These are phyloP conservation scores for Nicotiana tomentosiformis DNA, from an alignment of 257 asterid genomes.

Conservation along the genomic window DNA sequence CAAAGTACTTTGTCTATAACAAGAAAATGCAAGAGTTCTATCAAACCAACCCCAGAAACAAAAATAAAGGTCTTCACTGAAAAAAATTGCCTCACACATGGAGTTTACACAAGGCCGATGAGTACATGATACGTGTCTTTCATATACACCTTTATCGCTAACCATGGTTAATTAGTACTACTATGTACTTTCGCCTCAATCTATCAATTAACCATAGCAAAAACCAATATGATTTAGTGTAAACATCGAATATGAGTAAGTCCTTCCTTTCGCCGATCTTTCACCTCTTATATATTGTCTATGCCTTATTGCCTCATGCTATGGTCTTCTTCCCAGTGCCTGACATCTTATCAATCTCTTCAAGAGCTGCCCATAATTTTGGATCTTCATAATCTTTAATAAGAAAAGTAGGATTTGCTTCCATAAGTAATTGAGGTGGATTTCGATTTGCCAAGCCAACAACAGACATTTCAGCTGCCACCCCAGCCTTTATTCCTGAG, in stretches of 20 bases:
- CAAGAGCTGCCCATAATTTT: slow-evolving; percentile 66
- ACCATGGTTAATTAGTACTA: background rate
- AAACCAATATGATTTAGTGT: background rate
- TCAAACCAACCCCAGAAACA: background rate
- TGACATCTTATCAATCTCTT: slow-evolving; percentile 47
- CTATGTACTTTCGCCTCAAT: background rate
- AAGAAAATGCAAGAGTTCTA: too few species aligned
- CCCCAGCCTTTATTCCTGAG: slow-evolving; percentile 90
- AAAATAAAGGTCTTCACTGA: background rate
- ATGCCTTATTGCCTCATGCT: slow-evolving; percentile 9
- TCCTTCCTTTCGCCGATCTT: background rate
- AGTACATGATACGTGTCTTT: background rate
- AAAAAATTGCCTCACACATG: background rate
- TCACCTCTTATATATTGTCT: background rate
- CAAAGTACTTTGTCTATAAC: too few species aligned
- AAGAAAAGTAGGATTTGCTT: slow-evolving; percentile 70
- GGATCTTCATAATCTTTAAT: slow-evolving; percentile 79
- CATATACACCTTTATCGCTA: background rate
- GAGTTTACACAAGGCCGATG: background rate
- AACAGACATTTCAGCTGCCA: slow-evolving; percentile 83
- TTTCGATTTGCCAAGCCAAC: slow-evolving; percentile 73
- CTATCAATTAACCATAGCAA: background rate
- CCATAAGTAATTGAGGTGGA: slow-evolving; percentile 50
- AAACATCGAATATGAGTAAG: background rate
- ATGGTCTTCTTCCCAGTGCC: background rate